phyloP scores from a whole-genome alignment of 441 rosid species.

The Populus hybrid region DNA sequence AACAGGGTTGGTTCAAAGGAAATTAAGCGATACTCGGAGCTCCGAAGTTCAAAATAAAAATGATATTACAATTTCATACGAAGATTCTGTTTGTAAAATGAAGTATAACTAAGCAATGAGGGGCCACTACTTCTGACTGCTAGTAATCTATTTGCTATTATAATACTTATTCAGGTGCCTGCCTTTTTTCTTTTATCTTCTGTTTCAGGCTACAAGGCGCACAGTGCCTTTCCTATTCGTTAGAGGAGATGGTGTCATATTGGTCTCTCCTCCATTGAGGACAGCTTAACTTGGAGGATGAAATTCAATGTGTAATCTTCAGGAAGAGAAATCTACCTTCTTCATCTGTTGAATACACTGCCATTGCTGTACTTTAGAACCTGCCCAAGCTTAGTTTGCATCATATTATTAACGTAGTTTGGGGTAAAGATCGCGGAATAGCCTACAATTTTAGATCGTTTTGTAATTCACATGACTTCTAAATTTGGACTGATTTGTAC shows the following conservation, averaged over 20 bases:
- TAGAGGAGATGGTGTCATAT: constrained; percentile 95
- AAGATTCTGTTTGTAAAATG: not conserved
- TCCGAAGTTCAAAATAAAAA: not conserved
- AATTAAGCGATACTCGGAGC: not conserved
- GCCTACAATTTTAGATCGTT: not conserved
- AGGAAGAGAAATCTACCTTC: not conserved
- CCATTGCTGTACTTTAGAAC: constrained; percentile 1
- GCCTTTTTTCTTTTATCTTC: not conserved
- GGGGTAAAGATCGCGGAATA: constrained; percentile 10
- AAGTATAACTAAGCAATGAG: not conserved
- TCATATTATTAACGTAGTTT: not conserved
- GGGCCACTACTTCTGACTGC: not conserved
- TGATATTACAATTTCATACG: not conserved
- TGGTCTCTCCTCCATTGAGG: constrained; percentile 95
- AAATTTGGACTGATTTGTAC: constrained; percentile 6
- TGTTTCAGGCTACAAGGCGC: constrained; percentile 81
- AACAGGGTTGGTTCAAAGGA: not conserved
- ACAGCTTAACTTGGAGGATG: constrained; percentile 46
- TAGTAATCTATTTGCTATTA: not conserved
- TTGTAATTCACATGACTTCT: not conserved
- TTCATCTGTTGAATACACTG: not conserved
- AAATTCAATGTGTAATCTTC: constrained; percentile 24
- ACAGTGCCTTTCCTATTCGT: constrained; percentile 83
- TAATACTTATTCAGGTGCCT: not conserved
- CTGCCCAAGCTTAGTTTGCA: constrained; percentile 10